Evolutionary conservation across 139 green algal species (phyloP).

Genomic region (Astrephomene gubernaculifera): DNA sequence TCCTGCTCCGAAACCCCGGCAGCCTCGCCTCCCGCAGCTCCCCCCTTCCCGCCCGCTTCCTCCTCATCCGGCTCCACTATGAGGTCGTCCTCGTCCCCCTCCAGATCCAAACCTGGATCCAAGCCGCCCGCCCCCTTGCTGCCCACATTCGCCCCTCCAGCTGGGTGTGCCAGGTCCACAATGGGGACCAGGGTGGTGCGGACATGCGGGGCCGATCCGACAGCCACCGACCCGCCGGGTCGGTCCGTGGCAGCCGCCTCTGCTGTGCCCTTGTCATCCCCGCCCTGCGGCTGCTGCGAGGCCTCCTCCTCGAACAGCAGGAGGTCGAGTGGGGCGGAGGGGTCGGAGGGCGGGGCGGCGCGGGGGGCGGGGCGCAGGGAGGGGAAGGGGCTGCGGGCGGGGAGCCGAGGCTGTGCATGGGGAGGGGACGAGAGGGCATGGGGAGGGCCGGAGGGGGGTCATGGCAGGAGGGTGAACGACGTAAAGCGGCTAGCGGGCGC

Average conservation of each 20-base stretch:
- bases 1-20: not conserved
- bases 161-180: slow-evolving; percentile 4
- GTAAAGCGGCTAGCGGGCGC: no score
- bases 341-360: not conserved
- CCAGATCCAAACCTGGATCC: not conserved
- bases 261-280: not conserved
- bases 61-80: slow-evolving; percentile 42
- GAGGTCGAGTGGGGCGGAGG: not conserved
- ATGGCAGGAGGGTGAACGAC: no score
- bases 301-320: slow-evolving; percentile 8
- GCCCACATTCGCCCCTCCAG: not conserved
- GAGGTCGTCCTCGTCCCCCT: slow-evolving; percentile 32
- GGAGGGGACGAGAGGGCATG: no score
- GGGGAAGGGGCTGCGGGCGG: no score
- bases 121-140: not conserved
- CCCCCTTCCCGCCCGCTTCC: not conserved
- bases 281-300: slow-evolving; percentile 20
- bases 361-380: not conserved
- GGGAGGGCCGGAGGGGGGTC: no score
- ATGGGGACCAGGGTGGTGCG: not conserved
- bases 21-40: no score
- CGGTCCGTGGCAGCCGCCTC: not conserved
- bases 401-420: no score
- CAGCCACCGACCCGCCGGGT: not conserved
- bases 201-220: not conserved